Conservation (phyloP, 225 moss, liverwort and hornwort genomes). For the Polytrichum formosum region DNA sequence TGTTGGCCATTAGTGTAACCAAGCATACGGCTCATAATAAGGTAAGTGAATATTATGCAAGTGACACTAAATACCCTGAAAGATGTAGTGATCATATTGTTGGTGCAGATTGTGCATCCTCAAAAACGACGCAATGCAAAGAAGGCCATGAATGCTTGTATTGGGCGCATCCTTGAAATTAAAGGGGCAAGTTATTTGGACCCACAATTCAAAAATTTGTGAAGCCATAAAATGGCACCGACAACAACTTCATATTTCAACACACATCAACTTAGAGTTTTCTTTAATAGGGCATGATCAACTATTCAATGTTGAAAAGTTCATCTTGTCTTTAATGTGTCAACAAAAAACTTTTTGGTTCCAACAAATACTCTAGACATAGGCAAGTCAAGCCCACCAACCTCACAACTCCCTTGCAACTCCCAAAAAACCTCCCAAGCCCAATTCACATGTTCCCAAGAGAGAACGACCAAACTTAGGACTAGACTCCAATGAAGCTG, state of each 20-base stretch:
- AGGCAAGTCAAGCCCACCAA: no score
- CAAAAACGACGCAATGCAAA: constrained; percentile 80
- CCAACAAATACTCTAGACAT: no score
- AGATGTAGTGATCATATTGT: not conserved
- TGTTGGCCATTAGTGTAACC: not conserved
- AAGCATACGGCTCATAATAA: not conserved
- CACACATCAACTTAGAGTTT: not conserved
- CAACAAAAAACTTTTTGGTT: no score
- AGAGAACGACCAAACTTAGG: no score
- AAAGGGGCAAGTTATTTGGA: constrained; percentile 58
- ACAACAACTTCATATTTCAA: not conserved
- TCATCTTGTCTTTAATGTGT: no score
- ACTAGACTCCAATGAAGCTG: no score
- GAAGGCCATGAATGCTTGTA: constrained; percentile 74
- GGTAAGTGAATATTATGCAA: not conserved
- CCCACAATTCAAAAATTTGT: not conserved
- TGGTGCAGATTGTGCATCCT: constrained; percentile 78
- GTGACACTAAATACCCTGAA: not conserved
- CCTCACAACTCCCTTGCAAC: no score
- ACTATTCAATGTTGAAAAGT: no score
- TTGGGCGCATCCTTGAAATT: constrained; percentile 82
- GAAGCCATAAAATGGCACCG: not conserved
- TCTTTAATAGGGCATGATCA: not conserved
- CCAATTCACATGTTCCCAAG: no score
- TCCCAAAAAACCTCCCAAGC: no score